Evolutionary conservation across 192 early-diverging fungal species (phyloP).

Genomic region (Backusella circina): DNA sequence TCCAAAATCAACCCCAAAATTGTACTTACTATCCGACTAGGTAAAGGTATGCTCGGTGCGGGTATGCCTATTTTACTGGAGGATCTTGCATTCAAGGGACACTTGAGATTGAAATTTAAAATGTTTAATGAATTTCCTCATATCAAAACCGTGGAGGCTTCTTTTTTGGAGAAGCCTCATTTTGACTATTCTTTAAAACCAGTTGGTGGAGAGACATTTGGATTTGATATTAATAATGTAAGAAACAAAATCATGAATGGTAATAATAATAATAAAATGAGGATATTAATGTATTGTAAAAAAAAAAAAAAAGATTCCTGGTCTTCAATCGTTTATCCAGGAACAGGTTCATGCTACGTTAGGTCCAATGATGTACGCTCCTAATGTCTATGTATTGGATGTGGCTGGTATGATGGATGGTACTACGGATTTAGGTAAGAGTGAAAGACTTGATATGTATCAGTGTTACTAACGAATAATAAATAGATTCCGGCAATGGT

Average conservation of each 20-base stretch:
- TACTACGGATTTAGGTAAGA: constrained; percentile 42
- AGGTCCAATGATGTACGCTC: constrained; percentile 80
- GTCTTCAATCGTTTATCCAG: constrained; percentile 71
- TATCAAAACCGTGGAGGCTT: constrained; percentile 76
- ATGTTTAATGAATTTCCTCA: constrained; percentile 84
- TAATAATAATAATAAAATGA: not conserved
- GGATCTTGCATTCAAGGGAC: constrained; percentile 78
- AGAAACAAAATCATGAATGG: constrained; percentile 3
- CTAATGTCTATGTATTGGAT: constrained; percentile 76
- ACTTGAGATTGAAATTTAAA: constrained; percentile 77
- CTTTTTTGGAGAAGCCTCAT: constrained; percentile 77
- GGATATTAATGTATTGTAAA: not conserved
- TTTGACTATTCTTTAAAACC: constrained; percentile 90
- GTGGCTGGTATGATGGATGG: constrained; percentile 75
- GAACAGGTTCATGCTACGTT: constrained; percentile 69
- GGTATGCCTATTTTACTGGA: constrained; percentile 82
- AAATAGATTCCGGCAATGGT: constrained; percentile 71
- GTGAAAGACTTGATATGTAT: not conserved
- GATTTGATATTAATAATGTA: constrained; percentile 83
- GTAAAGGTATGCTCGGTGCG: constrained; percentile 81
- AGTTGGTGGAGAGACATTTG: constrained; percentile 77
- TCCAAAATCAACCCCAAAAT: constrained; percentile 84
- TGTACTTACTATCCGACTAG: constrained; percentile 78
- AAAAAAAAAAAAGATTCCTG: constrained; percentile 61
- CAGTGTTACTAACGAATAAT: not conserved